Base-by-base conservation (phyloP, 805 yeast genomes). In the Diddensiella santjacobensis region DNA sequence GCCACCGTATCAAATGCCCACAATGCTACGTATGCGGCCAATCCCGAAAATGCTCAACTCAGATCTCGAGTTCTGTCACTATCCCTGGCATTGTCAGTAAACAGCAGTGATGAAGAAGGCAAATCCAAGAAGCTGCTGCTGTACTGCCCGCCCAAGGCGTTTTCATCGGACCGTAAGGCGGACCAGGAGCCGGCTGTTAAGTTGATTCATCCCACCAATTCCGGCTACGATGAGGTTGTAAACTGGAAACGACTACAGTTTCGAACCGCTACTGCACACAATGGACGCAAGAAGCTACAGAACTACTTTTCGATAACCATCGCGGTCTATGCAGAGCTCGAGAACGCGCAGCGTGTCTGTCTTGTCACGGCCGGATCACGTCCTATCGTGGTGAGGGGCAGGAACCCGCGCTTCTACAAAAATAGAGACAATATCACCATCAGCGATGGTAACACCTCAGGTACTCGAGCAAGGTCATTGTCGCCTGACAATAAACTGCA, bases 351-450 rank as follows among this genome's bases (percentile, higher is more conserved):
- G 46, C 49, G 58, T 6, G 53, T 54, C 5, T 42, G 50, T 23
- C 18, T 52, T 3, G 53, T 55, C 18, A 48, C 41, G 1, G 51
- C 66, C n/a, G 53, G 56, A 33, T 64, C 71, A 0, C 56, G 72
- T 29, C 81, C 81, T 1, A 73, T 80, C 2, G 75, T 77, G 11
- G 84, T 79, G 5, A 62, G 84, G 52, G 84, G 84, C 2, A 62
- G 84, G 44, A 80, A 79, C 54, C 84, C 84, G 2, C 71, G 78
- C n/a, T 80, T 79, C 52, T 79, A 79, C 56, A 71, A 72, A 29
- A 78, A 76, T 48, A 64, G 79, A 48, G 73, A 76, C 42, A 81
- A 78, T 56, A 61, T 77, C 18, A 57, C 72, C 43, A 71, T 79
- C 18, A 35, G 20, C 15, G 38, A 35, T 6, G 38, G 38, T 17